phyloP scores from a whole-genome alignment of 352 stramenopile species.

The Chrysophaeum taylorii region DNA sequence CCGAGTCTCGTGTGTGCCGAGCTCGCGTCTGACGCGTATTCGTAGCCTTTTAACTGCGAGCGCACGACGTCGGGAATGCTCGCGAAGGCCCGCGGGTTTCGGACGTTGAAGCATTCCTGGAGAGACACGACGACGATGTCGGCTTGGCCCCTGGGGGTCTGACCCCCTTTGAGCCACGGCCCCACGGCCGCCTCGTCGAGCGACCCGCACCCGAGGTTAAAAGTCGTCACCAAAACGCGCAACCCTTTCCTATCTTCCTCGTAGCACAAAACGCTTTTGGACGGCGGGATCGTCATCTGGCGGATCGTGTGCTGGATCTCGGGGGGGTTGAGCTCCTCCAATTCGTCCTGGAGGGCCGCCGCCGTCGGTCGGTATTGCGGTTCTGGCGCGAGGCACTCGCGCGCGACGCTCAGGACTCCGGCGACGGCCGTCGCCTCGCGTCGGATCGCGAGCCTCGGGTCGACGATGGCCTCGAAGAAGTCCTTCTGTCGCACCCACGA shows the following conservation, averaged over 20 bases:
- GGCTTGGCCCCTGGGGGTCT: neutral
- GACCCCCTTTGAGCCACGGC: neutral
- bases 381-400: too few relatives aligned
- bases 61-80: neutral
- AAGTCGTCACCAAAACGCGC: neutral
- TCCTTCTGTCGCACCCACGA: neutral
- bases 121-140: constrained; percentile 1
- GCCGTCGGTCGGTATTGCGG: too few relatives aligned
- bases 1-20: neutral
- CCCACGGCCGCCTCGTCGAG: neutral
- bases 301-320: neutral
- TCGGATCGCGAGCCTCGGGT: too few relatives aligned
- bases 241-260: too few relatives aligned
- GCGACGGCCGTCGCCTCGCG: too few relatives aligned
- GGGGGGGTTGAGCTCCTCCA: too few relatives aligned
- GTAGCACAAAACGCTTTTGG: too few relatives aligned
- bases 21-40: neutral
- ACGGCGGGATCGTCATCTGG: too few relatives aligned
- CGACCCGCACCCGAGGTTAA: neutral
- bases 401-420: too few relatives aligned
- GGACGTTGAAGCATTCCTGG: neutral
- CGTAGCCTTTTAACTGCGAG: neutral
- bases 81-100: too few relatives aligned
- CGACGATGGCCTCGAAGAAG: too few relatives aligned
- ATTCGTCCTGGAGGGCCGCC: too few relatives aligned